These are phyloP conservation scores for Picochlorum sp. DNA, from an alignment of 139 green algal species.

Conservation along the genomic window DNA sequence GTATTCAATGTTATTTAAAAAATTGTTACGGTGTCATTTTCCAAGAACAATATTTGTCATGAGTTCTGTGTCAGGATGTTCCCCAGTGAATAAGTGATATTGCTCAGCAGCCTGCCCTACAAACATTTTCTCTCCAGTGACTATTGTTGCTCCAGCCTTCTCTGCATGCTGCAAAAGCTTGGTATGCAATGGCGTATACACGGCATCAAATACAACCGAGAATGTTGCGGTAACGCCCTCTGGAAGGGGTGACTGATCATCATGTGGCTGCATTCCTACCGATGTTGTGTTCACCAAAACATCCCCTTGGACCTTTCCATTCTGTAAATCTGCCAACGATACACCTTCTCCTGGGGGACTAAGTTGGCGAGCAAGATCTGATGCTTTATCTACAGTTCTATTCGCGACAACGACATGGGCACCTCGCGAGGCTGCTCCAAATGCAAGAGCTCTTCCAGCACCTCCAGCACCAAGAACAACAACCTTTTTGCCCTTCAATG, in stretches of 20 bases:
- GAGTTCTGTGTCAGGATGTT: conserved; percentile 42
- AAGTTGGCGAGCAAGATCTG: conserved; percentile 52
- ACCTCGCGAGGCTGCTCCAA: conserved; percentile 65
- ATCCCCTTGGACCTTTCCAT: conserved; percentile 47
- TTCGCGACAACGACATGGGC: conserved; percentile 71
- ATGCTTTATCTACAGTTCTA: conserved; percentile 50
- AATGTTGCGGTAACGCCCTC: conserved; percentile 37
- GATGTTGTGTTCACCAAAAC: conserved; percentile 92
- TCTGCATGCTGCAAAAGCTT: conserved; percentile 59
- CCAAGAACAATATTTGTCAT: conserved; percentile 50
- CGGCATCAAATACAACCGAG: conserved; percentile 90
- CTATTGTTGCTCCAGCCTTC: conserved; percentile 33
- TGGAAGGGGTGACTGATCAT: conserved; percentile 57
- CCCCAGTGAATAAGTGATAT: conserved; percentile 72
- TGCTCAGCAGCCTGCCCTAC: conserved; percentile 91
- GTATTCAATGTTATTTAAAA: not conserved
- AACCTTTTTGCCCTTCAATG: conserved; percentile 64
- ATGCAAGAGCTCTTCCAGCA: conserved; percentile 81
- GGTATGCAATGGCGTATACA: conserved; percentile 93
- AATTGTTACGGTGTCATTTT: not conserved
- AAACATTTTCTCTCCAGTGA: conserved; percentile 92
- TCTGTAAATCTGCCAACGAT: conserved; percentile 23
- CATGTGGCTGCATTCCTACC: conserved; percentile 80
- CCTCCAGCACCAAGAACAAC: conserved; percentile 91
- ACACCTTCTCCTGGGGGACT: conserved; percentile 6